Evolutionary conservation across 1,284 basidiomycete genomes (phyloP), one percentile per base, ranked within the genome.

Genomic region (Malassezia globosa): DNA sequence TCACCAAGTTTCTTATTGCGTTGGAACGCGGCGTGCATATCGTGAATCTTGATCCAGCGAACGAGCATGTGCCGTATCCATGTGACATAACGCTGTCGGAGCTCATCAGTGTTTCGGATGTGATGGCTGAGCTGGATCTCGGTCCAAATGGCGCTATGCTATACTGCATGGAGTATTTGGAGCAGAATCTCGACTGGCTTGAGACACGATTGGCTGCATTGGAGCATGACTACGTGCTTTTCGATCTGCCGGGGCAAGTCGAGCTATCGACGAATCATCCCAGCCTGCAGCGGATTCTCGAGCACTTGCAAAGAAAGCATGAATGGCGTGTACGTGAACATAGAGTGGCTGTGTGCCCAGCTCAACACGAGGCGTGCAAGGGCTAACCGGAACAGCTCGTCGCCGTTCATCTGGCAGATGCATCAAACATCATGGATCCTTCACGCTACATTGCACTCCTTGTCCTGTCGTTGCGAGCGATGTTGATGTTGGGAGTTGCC

Each of bases 401-500:
- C 42, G 87, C 86, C 4, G 85, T 97, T 2, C 89, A 97, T 72
- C 77, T 97, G 1, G 90, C 87, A 67, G 92, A 97, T 74, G 85
- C 94, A 1, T 87, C 92, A 72, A 90, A 96, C 69, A 85, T 97
- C 64, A 92, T 89, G 29, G 90, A 97, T 69, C 83, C 90, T 5
- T 80, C 86, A 5, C 94, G 95, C 74, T 99, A 94, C 73, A 80
- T 97, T 48, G 87, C 90, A 1, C 81, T 96, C 10, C 78, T 96
- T 35, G 78, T 99, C 29, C 80, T 97, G 4, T 87, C 88, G 5
- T 77, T 99, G 19, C 80, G 92, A 39, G 87, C 90, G 16, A 97
- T 97, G 94, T 78, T 97, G n/a, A 88, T 94, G 68, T 79, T 99
- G 47, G n/a, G 94, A 95, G 69, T 78, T 97, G 22, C 94, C 94